These are phyloP conservation scores for Discostella stelligeroides DNA, from an alignment of 108 stramenopile genomes.

Conservation along the genomic window DNA sequence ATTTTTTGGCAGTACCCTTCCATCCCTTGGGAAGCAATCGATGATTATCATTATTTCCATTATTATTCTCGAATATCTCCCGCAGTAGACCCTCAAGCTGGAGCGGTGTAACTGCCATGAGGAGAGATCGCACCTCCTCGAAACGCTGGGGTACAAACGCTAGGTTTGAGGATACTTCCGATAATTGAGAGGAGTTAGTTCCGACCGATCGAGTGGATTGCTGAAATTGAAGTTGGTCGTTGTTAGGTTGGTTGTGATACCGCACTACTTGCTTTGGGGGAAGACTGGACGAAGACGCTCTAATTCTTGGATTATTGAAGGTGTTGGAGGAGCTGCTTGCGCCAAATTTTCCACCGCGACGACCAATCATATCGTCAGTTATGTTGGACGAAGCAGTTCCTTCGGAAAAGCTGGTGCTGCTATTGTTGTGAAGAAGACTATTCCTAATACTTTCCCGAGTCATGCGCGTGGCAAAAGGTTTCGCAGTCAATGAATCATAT, in stretches of 20 bases:
- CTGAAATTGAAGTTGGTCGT: neutral
- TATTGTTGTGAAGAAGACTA: neutral
- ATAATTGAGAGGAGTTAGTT: neutral
- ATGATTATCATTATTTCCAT: neutral
- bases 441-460: neutral
- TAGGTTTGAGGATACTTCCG: neutral
- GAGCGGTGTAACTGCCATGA: constrained; percentile 29
- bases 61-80: constrained; percentile 29
- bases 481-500: constrained; percentile 7
- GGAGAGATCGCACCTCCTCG: constrained; percentile 37
- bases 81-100: constrained; percentile 36
- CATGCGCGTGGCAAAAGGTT: neutral
- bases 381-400: too few relatives aligned
- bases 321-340: too few relatives aligned
- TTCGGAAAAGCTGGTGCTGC: neutral
- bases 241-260: neutral
- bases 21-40: neutral
- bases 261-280: neutral
- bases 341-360: too few relatives aligned
- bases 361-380: too few relatives aligned
- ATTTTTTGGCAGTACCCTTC: constrained; percentile 15
- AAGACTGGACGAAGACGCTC: neutral
- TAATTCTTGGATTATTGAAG: too few relatives aligned
- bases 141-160: constrained; percentile 28
- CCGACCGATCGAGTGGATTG: neutral